Base-by-base conservation (phyloP, 1,139 yeast genomes). In the Candida pseudoviswanathii region DNA sequence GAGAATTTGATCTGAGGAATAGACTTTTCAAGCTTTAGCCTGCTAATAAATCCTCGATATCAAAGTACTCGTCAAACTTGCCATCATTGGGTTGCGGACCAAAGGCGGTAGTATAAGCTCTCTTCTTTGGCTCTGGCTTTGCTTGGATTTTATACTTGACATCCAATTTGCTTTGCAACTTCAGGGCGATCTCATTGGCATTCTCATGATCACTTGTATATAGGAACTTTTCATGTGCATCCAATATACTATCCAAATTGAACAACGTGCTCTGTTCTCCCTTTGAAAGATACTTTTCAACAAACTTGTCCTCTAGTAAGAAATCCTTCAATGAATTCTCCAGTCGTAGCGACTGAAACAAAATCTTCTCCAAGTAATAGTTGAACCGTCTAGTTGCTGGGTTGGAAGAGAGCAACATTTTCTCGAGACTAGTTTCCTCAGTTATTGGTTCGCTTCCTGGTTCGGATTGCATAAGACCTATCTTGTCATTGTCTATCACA, bases 1-100 rank as follows among this genome's bases (percentile, higher is more conserved):
- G 81, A 48, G 77, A 73, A 51, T 72, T 55, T 45, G 81, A 76
- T 55, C 59, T 69, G 54, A 63, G 66, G 47, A 76, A 76, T 57
- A 65, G 67, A 48, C 63, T 76, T 30, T 76, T 76, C 57, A 76
- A 73, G 56, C 62, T 69, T 36, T 48, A 52, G 32, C 41, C 47
- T n/a, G 45, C 49, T 41, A 62, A 55, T 27, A 67, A 52, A 41
- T 66, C 68, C 26, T 70, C 73, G 27, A 75, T 58, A 54, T 74
- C 77, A 24, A 73, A 67, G 33, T 61, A 65, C 26, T 64, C 67
- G 21, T 61, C 73, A 46, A 68, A 67, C 6, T 55, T 63, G 2
- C 60, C 66, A 45, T 68, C 74, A 40, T 64, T 62, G 3, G 62
- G 61, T 4, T 56, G 53, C 7, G 34, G 41, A 25, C 48, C 48